Conservation (phyloP, 306 rosid species). For the Cucumis hystrix region DNA sequence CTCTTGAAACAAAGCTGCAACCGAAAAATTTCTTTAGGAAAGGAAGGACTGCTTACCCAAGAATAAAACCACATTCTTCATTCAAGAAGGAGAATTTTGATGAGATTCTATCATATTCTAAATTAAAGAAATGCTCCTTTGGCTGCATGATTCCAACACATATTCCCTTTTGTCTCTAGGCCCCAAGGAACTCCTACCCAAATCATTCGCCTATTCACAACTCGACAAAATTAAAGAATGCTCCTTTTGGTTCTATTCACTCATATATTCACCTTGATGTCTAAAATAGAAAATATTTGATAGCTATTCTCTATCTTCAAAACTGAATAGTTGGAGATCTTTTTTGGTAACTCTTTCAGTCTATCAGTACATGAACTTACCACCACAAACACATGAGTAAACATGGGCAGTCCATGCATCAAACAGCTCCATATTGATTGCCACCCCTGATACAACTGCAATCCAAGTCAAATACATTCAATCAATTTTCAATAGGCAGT, state of each 20-base stretch:
- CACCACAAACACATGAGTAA: constrained; percentile 53
- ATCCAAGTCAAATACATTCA: constrained; percentile 13
- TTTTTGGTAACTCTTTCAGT: background rate
- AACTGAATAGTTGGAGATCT: background rate
- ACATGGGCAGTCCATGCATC: constrained; percentile 67
- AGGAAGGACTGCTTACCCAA: too few species aligned
- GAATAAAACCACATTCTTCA: too few species aligned
- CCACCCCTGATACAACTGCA: constrained; percentile 69
- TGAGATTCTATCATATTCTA: too few species aligned
- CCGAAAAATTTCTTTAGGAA: too few species aligned
- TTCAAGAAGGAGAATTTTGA: too few species aligned
- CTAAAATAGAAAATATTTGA: background rate
- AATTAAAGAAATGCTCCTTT: too few species aligned
- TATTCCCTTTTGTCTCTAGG: too few species aligned
- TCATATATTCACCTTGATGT: background rate
- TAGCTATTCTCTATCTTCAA: background rate
- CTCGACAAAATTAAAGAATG: too few species aligned
- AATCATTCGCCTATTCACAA: too few species aligned
- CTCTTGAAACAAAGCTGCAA: too few species aligned
- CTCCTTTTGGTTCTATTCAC: background rate
- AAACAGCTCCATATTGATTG: constrained; percentile 59
- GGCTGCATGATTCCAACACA: too few species aligned
- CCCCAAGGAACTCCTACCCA: too few species aligned
- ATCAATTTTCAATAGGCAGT: constrained; percentile 7
- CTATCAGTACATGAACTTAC: constrained; percentile 33